Percentiles rank a stretch among this genome's conserved stretches.
Evolutionary conservation across 192 early-diverging fungal genomes (phyloP).

Genomic region (Mortierella claussenii): DNA sequence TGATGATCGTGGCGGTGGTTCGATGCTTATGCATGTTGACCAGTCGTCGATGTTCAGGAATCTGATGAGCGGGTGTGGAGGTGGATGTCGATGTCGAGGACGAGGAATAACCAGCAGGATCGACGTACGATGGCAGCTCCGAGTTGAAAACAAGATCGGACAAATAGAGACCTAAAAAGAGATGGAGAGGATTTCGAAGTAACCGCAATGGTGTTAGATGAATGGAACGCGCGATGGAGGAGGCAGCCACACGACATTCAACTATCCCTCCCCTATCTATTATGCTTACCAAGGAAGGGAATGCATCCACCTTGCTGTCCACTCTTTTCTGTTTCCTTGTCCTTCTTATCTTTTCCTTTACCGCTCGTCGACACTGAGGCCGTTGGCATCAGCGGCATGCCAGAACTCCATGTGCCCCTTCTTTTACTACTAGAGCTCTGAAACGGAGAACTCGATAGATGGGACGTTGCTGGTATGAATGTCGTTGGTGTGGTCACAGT

Average conservation of each 20-base stretch:
- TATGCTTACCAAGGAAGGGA: constrained; percentile 64
- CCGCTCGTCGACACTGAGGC: not conserved
- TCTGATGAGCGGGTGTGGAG: not conserved
- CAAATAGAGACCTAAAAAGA: constrained; percentile 61
- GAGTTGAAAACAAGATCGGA: constrained; percentile 69
- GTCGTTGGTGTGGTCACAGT: not conserved
- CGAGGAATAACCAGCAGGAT: too few relatives aligned
- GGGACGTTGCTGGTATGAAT: constrained; percentile 5
- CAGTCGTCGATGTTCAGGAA: not conserved
- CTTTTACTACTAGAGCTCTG: not conserved
- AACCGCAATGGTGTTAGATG: not conserved
- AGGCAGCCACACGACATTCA: not conserved
- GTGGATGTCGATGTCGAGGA: not conserved
- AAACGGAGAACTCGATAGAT: not conserved
- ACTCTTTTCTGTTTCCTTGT: constrained; percentile 8
- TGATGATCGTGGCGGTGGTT: constrained; percentile 66
- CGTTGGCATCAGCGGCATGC: not conserved
- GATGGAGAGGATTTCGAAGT: not conserved
- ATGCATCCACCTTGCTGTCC: constrained; percentile 63
- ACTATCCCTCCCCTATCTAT: not conserved
- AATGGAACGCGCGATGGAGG: too few relatives aligned
- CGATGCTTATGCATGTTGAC: constrained; percentile 70
- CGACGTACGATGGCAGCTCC: constrained; percentile 64
- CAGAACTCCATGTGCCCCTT: too few relatives aligned
- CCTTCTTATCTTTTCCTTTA: constrained; percentile 13